Base-by-base conservation (phyloP, 495 filamentous ascomycete genomes). In the Aspergillus hancockii region DNA sequence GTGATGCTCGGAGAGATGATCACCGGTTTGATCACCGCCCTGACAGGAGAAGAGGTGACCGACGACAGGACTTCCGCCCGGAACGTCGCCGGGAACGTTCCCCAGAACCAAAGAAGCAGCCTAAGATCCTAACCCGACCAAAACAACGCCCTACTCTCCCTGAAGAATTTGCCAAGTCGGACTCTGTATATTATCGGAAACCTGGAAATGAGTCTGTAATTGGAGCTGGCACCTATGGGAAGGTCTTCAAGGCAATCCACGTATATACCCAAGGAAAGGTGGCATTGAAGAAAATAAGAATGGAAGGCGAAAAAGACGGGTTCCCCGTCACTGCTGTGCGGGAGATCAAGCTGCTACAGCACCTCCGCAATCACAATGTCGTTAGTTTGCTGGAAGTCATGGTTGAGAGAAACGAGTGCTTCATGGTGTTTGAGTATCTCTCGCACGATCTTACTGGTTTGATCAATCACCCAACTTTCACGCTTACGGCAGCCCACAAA, bases 381-480 rank as follows among this genome's bases (percentile, higher is more conserved):
- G 93, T 99, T 60, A 87, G 88, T 49, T 59, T 81, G 49, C 58
- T 78, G 57, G 95, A 98, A 74, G 93, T 98, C 66, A 98, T 98
- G 94, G 94, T 98, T 16, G 95, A 98, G 74, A 87, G 86, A 62
- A 97, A 97, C 68, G 93, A 98, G 71, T 99, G 95, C 73, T 98
- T 94, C 75, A 99, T 99, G 95, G 95, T 99, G 9, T 99, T 99
- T 62, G 95, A 99, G 69, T 99, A 99, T 69, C 85, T 97, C 28
- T 93, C 93, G 18, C 95, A 99, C 69, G 95, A 99, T 71, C 78
- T 93, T 32, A 93, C 90, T 1, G 88, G 88, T 19, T 74, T 91
- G 16, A 87, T 98, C 59, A 98, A 98, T 64, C 95, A 99, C 68
- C 95, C 95, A 4, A 90, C 88, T 8, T 98, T 95, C 71, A 88